These are phyloP conservation scores for Diplodia sapinea DNA, from an alignment of 2,329 filamentous ascomycete species.

Conservation along the genomic window DNA sequence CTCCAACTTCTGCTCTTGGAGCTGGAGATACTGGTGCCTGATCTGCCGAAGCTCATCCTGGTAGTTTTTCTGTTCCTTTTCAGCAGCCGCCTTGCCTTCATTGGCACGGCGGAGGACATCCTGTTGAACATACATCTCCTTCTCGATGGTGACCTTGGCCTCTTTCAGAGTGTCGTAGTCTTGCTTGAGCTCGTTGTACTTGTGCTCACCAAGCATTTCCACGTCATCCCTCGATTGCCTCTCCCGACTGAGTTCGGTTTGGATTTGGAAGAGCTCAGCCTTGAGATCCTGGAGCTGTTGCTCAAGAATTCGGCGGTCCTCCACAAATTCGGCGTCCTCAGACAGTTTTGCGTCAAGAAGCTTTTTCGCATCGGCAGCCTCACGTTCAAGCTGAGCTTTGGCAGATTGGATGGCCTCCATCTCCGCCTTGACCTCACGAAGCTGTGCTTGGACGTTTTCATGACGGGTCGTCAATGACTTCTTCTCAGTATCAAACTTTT, in stretches of 20 bases:
- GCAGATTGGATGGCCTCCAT: constrained; percentile 85
- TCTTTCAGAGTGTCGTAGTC: constrained; percentile 89
- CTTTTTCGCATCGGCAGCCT: constrained; percentile 85
- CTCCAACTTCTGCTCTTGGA: constrained; percentile 83
- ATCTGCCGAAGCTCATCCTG: constrained; percentile 83
- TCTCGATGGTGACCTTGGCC: constrained; percentile 95
- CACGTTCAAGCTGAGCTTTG: constrained; percentile 81
- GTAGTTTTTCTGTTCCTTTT: constrained; percentile 87
- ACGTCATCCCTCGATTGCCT: constrained; percentile 94
- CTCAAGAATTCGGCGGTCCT: constrained; percentile 83
- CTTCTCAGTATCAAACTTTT: constrained; percentile 79
- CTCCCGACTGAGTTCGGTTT: constrained; percentile 88
- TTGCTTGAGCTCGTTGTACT: constrained; percentile 78
- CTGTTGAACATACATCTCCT: constrained; percentile 95
- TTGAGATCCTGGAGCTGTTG: constrained; percentile 88
- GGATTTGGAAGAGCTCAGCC: constrained; percentile 79
- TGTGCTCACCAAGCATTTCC: constrained; percentile 86
- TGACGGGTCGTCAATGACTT: constrained; percentile 74
- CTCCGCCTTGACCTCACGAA: constrained; percentile 87
- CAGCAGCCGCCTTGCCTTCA: constrained; percentile 78
- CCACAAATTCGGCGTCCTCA: constrained; percentile 80
- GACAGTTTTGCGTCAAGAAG: constrained; percentile 87
- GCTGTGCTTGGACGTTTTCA: constrained; percentile 74
- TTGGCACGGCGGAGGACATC: constrained; percentile 86
- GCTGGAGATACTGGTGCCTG: constrained; percentile 79